Evolutionary conservation across 2,329 filamentous ascomycete species (phyloP), one percentile per base, ranked within the genome.

Genomic region (Colletotrichum simmondsii): DNA sequence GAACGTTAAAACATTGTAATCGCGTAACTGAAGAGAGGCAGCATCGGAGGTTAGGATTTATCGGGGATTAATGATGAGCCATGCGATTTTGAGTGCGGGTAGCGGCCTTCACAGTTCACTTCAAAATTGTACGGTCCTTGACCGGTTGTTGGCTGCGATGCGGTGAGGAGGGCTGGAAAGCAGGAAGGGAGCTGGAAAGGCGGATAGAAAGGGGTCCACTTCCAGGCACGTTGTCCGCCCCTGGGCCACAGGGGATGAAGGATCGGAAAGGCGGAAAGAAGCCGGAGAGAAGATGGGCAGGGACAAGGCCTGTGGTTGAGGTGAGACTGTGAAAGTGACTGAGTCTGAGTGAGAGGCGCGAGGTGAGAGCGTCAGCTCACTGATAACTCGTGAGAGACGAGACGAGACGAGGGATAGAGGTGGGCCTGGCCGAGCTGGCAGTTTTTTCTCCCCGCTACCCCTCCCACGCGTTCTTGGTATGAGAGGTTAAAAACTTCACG

Each of bases 101-200:
- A 35, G 32, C 32, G 49, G 46, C 8, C 62, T 8, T 49, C 22
- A 8, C 22, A 42, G 37, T 42, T 42, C 14, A 42, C 37, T 42
- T 42, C 14, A 42, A 19, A 11, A 4, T 42, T 19, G 28, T 42
- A 37, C 65, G 16, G 53, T 54, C 10, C 58, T 28, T 64, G 32
- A 26, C 22, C 22, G 24, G 65, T 65, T 65, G 54, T 35, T 37
- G 60, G 46, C 22, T 56, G 54, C 26, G 70, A 65, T 72, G 70
- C 70, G 70, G 66, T 72, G 70, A 72, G 66, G 66, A 72, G 60
- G 70, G 70, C 70, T 70, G 70, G 70, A 60, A n/a, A 56, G 7
- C 11, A 19, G 26, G 22, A 49, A 52, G n/a, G 60, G 60, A 19
- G 19, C 42, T 35, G 32, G 32, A 35, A 35, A 14, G 35, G 16